Evolutionary conservation across 768 basidiomycete genomes (phyloP), one percentile per base, ranked within the genome.

Genomic region (Boletus vinaceobasis): DNA sequence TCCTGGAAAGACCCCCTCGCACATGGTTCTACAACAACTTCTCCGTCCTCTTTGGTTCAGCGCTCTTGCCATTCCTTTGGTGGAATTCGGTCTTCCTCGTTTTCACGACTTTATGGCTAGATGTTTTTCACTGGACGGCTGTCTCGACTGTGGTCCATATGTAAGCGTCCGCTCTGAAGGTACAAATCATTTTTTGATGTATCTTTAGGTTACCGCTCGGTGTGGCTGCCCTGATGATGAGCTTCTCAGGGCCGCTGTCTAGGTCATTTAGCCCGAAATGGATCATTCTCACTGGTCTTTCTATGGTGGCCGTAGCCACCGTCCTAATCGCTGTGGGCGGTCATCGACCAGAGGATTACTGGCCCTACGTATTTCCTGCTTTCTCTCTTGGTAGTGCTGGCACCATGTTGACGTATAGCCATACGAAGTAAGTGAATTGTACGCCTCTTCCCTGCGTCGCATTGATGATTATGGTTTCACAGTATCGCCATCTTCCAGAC

Each of bases 401-500:
- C 7, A 65, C 70, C 4, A 77, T 76, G 64, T 60, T 82, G 47
- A 66, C 71, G 11, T 83, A 73, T 56, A 75, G 72, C 15, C 79
- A 78, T 48, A 72, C 78, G 3, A 82, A 79, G 80, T 79, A 63
- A 63, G 79, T 66, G 17, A 17, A 14, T 29, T 27, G 1, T 19
- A 26, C 23, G 35, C 39, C 3, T 8, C 7, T 26, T 11, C 14
- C 39, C 23, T 50, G 21, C 19, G 4, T 47, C 23, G 15, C 14
- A 49, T 11, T 51, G 14, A 59, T 26, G 32, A 37, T 42, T 6
- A 44, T 33, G 26, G 2, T 45, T 50, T 43, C 17, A 3, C 49
- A 82, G 78, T 59, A 77, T 83, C 43, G 79, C 79, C 14, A 73
- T 83, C 38, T 76, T 84, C 66, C 74, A 72, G 54, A 74, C 74